Evolutionary conservation across 2,329 filamentous ascomycete species (phyloP), one percentile per base, ranked within the genome.

Genomic region (Huntiella moniliformis): DNA sequence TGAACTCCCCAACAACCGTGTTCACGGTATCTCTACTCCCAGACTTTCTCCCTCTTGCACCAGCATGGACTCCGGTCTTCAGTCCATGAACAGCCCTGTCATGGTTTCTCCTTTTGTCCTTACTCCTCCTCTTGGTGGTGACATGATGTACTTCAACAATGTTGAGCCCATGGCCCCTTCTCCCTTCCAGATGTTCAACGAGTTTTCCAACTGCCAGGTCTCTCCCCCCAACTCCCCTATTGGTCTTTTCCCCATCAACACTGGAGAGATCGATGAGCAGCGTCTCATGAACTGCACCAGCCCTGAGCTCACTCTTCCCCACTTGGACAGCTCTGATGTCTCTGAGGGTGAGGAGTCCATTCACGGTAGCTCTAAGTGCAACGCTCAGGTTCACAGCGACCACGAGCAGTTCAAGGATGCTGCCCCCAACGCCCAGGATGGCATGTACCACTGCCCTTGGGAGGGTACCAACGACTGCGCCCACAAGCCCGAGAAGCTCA

Each of bases 401-500:
- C 78, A 87, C 59, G 71, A 68, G 15, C 66, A 84, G 10, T 88
- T 87, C 67, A 78, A 79, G 59, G 75, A 74, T 54, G 73, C 70
- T 46, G 64, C 65, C 40, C 73, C 78, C 7, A 13, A 32, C 13
- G 62, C 71, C 36, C 60, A 69, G 32, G 84, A 94, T 62, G 86
- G 85, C 57, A 74, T 92, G 49, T 96, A 91, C 66, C 85, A 93
- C 66, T 96, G 88, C 70, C 88, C 88, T 4, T 91, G 81, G 70
- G 77, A 81, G 60, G 80, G 76, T 55, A 70, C 77, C 50, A 48
- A 64, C 31, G 67, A 60, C 57, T 96, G 88, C 73, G 82, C 74
- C 62, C 88, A 95, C 75, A 82, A 83, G 65, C 77, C 87, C 36
- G 91, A 92, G 58, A 91, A 92, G 67, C 82, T 96, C 55, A 95